Percentiles rank a stretch among this genome's conserved stretches.
Evolutionary conservation across 2,329 filamentous ascomycete species (phyloP).

Genomic region (Epichloe coenophiala): DNA sequence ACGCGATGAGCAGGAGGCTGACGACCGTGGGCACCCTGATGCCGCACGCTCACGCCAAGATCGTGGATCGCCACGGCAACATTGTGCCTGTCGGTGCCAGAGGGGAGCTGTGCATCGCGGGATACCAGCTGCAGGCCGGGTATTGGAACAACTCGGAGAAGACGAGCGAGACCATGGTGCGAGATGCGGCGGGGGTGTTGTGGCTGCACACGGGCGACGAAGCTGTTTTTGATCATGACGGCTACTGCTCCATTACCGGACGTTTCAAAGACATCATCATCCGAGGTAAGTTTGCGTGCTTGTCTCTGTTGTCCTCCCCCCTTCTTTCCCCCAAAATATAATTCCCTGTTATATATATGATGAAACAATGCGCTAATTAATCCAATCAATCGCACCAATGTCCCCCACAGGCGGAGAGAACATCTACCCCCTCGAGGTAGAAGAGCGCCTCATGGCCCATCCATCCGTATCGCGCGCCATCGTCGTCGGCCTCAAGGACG

Average conservation of each 20-base stretch:
- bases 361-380: not conserved
- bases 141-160: slow-evolving; percentile 62
- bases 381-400: not conserved
- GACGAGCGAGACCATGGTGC: slow-evolving; percentile 47
- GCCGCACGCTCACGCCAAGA: slow-evolving; percentile 65
- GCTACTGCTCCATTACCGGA: slow-evolving; percentile 61
- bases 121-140: slow-evolving; percentile 59
- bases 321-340: too few species aligned
- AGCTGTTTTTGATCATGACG: slow-evolving; percentile 51
- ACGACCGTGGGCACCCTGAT: slow-evolving; percentile 64
- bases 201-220: slow-evolving; percentile 60
- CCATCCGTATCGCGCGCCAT: slow-evolving; percentile 48
- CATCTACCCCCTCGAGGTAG: slow-evolving; percentile 61
- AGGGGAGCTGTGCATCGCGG: slow-evolving; percentile 66
- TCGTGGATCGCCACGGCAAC: slow-evolving; percentile 53
- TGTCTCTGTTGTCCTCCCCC: not conserved
- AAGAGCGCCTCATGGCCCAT: slow-evolving; percentile 56
- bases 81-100: slow-evolving; percentile 53
- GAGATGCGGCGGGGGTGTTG: slow-evolving; percentile 37
- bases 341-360: too few species aligned
- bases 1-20: slow-evolving; percentile 51
- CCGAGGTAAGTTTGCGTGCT: slow-evolving; percentile 31
- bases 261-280: slow-evolving; percentile 74
- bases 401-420: slow-evolving; percentile 48
- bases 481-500: slow-evolving; percentile 55